Base-by-base conservation (phyloP, 352 stramenopile species). In the Phytophthora pseudosyringae region DNA sequence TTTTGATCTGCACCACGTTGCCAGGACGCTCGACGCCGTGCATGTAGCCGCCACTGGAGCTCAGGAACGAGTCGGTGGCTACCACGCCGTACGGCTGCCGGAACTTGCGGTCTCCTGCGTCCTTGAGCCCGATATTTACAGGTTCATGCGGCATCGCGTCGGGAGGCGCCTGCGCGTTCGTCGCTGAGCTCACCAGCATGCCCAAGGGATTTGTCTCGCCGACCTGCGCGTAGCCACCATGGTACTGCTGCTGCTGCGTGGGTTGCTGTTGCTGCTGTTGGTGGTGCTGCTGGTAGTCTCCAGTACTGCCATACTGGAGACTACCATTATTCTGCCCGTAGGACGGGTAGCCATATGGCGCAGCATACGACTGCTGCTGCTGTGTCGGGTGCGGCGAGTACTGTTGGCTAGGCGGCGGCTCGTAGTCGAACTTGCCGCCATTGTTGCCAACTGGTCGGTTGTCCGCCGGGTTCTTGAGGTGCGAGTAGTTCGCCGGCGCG, bases 171-270 rank as follows among this genome's bases (percentile, higher is more conserved):
- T 75, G 71, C 26, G 60, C 35, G 29, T 84, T 80, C 44, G 78
- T 88, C 28, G 78, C 76, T 1, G 78, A 88, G 43, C 71, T 86
- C 54, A 88, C 78, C 21, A 88, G 49, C 74, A 86, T 85, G 1
- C 78, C 78, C 15, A 88, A 66, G 11, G 78, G 59, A 55, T 82
- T 81, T 29, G 63, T 54, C 18, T 79, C 64, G 12, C 67, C 55
- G 1, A 66, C 70, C 35, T 67, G 53, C 38, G 57, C 58, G 32
- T 80, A 78, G 31, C 43, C 61, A 32, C 58, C 63, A 62, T 75
- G 60, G 33, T 73, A 77, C 18, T 76, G 66, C 26, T 76, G 75
- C 18, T 80, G 71, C 32, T 69, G 67, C 38, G 56, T 51, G 26
- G 64, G 47, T 44, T 64, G 69, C 26, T 70, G 63, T 28, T 75